These are phyloP conservation scores for Salix viminalis DNA, from an alignment of 345 rosid genomes.

Conservation along the genomic window DNA sequence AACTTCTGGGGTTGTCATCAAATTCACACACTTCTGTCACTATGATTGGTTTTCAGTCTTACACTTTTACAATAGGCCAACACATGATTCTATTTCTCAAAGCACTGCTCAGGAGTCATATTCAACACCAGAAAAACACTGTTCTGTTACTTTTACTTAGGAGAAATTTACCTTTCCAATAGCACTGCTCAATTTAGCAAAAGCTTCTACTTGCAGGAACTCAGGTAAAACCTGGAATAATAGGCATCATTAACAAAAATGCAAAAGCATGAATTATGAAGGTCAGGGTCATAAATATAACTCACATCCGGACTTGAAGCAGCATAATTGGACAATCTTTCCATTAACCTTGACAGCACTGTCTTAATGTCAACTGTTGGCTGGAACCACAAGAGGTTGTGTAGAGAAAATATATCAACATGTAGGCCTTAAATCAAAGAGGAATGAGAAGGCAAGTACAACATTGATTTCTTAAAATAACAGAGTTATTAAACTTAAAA, in stretches of 20 bases:
- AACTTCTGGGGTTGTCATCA: background rate
- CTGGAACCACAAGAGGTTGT: conserved; percentile 38
- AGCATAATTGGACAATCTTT: conserved; percentile 91
- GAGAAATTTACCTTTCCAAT: conserved; percentile 74
- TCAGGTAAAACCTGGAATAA: conserved; percentile 63
- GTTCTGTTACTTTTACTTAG: background rate
- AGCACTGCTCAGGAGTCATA: background rate
- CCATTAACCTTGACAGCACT: conserved; percentile 90
- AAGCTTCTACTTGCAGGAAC: conserved; percentile 96
- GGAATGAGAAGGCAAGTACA: background rate
- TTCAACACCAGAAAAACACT: background rate
- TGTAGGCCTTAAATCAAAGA: background rate
- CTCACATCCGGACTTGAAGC: conserved; percentile 59
- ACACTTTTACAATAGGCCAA: background rate
- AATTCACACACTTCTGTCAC: background rate
- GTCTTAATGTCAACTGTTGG: conserved; percentile 92
- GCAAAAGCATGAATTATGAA: background rate
- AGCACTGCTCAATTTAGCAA: conserved; percentile 89
- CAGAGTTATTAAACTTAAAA: background rate
- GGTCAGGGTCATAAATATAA: background rate
- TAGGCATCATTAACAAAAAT: background rate
- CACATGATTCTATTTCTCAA: background rate
- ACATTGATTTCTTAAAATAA: background rate
- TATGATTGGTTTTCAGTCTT: background rate
- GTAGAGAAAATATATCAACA: conserved; percentile 6